Percentiles rank a stretch among this genome's conserved stretches.
phyloP scores from a whole-genome alignment of 441 rosid genomes.

The Flueggea neowawraea region DNA sequence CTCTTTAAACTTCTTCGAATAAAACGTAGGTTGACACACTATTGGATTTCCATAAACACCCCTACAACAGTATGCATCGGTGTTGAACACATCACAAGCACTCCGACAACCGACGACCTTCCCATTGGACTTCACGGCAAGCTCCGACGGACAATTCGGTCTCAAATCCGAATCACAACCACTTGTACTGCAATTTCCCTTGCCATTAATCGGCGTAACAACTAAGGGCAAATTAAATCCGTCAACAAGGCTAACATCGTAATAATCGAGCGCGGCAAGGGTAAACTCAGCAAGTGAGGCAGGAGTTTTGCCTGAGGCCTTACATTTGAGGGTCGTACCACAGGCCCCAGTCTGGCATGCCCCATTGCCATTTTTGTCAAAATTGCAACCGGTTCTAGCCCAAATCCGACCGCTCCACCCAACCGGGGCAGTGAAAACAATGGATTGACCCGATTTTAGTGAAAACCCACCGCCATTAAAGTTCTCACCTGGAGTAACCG shows the following conservation, averaged over 20 bases:
- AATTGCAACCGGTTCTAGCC: constrained; percentile 83
- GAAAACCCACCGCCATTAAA: constrained; percentile 72
- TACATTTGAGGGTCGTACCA: constrained; percentile 54
- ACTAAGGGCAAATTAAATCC: constrained; percentile 75
- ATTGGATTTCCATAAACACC: constrained; percentile 67
- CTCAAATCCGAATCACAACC: constrained; percentile 74
- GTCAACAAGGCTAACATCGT: constrained; percentile 91
- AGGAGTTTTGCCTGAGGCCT: constrained; percentile 61
- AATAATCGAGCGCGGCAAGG: constrained; percentile 45
- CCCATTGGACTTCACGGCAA: constrained; percentile 54
- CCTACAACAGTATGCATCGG: constrained; percentile 88
- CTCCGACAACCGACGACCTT: constrained; percentile 76
- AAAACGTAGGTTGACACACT: constrained; percentile 66
- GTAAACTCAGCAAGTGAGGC: constrained; percentile 91
- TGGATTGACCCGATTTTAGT: constrained; percentile 64
- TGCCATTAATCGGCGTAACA: constrained; percentile 66
- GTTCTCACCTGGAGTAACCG: constrained; percentile 64
- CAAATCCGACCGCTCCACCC: constrained; percentile 91
- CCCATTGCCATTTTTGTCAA: constrained; percentile 66
- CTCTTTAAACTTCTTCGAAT: constrained; percentile 76
- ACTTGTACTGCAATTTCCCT: constrained; percentile 63
- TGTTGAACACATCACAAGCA: constrained; percentile 89
- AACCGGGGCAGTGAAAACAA: constrained; percentile 58
- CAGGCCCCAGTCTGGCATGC: constrained; percentile 79
- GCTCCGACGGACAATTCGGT: constrained; percentile 56